Evolutionary conservation across 768 basidiomycete species (phyloP), one percentile per base, ranked within the genome.

Genomic region (Leucocoprinus birnbaumii): DNA sequence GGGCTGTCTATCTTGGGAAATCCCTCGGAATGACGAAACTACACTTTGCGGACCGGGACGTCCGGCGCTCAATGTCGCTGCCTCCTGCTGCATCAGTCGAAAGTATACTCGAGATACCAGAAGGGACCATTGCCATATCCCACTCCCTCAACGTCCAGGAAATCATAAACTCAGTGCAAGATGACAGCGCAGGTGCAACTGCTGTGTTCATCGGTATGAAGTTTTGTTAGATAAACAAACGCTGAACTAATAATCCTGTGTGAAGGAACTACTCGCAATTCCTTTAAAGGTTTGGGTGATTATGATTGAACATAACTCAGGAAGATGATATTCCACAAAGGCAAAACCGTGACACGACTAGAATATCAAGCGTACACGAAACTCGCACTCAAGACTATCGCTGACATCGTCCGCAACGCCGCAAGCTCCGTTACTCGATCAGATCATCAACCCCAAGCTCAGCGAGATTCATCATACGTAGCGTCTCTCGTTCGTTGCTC

Each of bases 281-380:
- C 85, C 0, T 94, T 94, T 73, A 77, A 86, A 80, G 91, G 91
- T 87, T 25, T 34, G 9, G 18, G 14, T 34, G 1, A 19, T 3
- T 31, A 31, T n/a, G 1, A 19, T 3, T 31, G 22, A 10, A 3
- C 9, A 40, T 21, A 10, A 4, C 31, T 31, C 13, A 31, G 22
- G 21, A 24, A 40, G 34, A 26, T 48, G 34, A 22, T 11, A 14
- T 13, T 41, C 5, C 48, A 14, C 22, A 22, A 14, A 91, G 89
- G 86, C 49, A 89, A 84, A 64, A 68, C 70, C 13, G 91, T 93
- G 31, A 84, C 84, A 22, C 80, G 80, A 35, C 68, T 93, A 31
- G 89, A 91, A 65, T 93, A 92, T 63, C 87, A 92, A 68, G 88
- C 91, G 7, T 92, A 92, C 68, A 87, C 85, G 59, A 85, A 83